Base-by-base conservation (phyloP, 495 filamentous ascomycete species). In the Trichoderma virens region DNA sequence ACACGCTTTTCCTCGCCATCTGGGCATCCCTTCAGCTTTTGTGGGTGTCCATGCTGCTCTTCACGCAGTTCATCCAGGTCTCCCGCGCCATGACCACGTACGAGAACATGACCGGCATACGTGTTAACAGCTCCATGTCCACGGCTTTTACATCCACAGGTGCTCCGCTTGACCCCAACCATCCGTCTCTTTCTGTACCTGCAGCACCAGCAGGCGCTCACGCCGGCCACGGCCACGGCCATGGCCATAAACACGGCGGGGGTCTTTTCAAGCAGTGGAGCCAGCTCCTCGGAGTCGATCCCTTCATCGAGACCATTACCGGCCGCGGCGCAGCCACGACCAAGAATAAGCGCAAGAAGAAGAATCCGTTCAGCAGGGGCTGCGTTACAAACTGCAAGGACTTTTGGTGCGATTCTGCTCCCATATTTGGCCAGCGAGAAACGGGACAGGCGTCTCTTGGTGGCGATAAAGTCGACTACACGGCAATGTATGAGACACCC, bases 21-120 rank as follows among this genome's bases (percentile, higher is more conserved):
- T 98, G 92, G 93, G 81, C 84, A 23, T 78, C 82, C 25, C 76
- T 96, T 41, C 94, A 98, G 76, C 81, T 96, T 51, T 86, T 88
- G 45, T 98, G 94, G 94, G 89, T 98, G 13, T 87, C 91, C 3
- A 98, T 98, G 93, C 87, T 98, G 30, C 84, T 97, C 68, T 83
- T 88, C 61, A 93, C 97, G 9, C 94, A 98, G 71, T 85, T 96
- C 39, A 79, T 97, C 13, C 94, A 98, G 70, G 85, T 98, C 45
- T 87, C 91, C 1, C 85, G 92, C 60, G 94, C 92, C 51, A 87
- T 93, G 79, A 98, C 94, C 8, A 98, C 94, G 0, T 98, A 88
- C 76, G 94, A 98, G 71, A 94, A 90, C 67, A 97, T 98, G 92
- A 80, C 85, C 62, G 87, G 90, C 54, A 79, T 91, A 63, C 76